Evolutionary conservation across 2,329 filamentous ascomycete species (phyloP), one percentile per base, ranked within the genome.

Genomic region (Claviceps maximensis): DNA sequence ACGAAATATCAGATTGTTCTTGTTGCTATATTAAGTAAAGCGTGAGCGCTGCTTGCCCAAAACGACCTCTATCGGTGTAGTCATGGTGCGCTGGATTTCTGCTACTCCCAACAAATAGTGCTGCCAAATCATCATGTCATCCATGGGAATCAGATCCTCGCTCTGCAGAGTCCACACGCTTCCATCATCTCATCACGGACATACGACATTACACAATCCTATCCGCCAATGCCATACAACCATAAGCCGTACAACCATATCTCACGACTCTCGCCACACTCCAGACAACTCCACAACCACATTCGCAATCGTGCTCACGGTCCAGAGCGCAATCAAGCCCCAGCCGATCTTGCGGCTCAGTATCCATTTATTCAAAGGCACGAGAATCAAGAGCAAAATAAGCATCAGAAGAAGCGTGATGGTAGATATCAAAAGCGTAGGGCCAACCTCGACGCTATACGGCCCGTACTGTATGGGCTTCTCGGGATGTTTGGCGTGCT

Each of bases 321-420:
- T 74, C 93, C 93, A 98, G 19, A 97, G 68, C 10, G 72, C 76
- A 60, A 98, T 86, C 60, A 97, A 67, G 0, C 80, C 80, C 76
- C 82, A 87, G 15, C 93, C 93, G 60, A 98, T 88, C 67, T 76
- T 83, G 51, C 83, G 78, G 64, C 82, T 89, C 79, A 96, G 84
- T 42, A 85, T 73, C 90, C 90, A 96, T 58, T 82, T 81, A 68
- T 93, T 95, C 71, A 85, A 64, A 5, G 93, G 93, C 51, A 98
- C 88, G 1, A 83, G 75, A 29, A 95, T 76, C 56, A 98, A 72
- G 58, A 98, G 69, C 2, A 84, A 82, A 4, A 90, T 69, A 19
- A 98, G 73, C 1, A 89, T 96, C 29, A 89, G 64, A 23, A 98
- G 72, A 58, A 98, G 72, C 2, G 88, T 91, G n/a, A 87, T 77